These are phyloP conservation scores for Bolboschoenoplectus hybrid DNA, from an alignment of 202 grass and related monocot genomes.

Conservation along the genomic window DNA sequence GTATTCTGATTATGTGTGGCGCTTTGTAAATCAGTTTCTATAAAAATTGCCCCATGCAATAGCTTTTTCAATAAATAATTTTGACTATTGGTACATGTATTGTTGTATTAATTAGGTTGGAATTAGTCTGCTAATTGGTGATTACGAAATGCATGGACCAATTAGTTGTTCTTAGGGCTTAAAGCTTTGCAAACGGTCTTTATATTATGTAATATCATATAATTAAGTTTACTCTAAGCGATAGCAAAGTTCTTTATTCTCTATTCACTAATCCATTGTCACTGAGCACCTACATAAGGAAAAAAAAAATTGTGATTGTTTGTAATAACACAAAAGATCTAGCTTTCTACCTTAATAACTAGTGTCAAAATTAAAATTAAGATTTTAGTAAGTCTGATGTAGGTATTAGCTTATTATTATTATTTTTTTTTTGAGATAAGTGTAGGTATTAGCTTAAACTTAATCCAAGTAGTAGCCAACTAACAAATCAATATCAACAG, in stretches of 20 bases:
- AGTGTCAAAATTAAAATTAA: conserved; percentile 12
- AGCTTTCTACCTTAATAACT: neutral
- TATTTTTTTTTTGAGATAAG: neutral
- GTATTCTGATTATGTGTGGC: neutral
- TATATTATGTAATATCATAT: neutral
- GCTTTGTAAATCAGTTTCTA: neutral
- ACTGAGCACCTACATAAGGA: neutral
- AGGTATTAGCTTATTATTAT: neutral
- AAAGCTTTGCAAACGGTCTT: conserved; percentile 10
- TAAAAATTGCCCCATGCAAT: neutral
- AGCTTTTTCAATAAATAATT: neutral
- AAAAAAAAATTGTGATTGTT: neutral
- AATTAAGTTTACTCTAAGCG: neutral
- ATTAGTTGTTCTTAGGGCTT: neutral
- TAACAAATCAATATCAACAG: neutral
- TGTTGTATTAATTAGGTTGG: neutral
- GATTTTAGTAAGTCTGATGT: conserved; percentile 8
- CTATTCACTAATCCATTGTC: neutral
- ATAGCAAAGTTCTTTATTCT: neutral
- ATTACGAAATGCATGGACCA: neutral
- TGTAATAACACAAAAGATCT: neutral
- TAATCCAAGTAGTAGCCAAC: conserved; percentile 1
- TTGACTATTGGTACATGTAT: neutral
- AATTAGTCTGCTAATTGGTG: neutral
- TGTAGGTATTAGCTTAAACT: neutral